A percentile compares a stretch with the other conserved stretches of the same genome.
Conservation (phyloP, 768 basidiomycete genomes). For the Auriscalpium microsporum region DNA sequence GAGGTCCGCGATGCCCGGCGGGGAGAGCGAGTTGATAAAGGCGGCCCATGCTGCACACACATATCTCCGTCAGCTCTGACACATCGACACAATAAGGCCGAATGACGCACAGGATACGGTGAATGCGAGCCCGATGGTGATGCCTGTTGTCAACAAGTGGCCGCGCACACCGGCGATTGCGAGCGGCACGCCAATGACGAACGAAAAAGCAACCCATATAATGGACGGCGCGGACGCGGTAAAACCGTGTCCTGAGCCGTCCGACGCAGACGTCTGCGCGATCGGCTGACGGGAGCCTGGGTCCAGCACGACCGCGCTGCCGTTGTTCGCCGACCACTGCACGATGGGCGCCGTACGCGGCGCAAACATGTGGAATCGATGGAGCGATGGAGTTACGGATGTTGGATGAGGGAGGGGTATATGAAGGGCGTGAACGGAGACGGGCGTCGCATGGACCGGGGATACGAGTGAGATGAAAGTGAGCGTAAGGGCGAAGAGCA, state of each 20-base stretch:
- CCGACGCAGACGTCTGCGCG: slow-evolving; percentile 47
- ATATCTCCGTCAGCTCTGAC: slow-evolving; percentile 10
- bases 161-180: slow-evolving; percentile 48
- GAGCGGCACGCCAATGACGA: slow-evolving; percentile 45
- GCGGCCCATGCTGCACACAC: slow-evolving; percentile 48
- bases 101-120: slow-evolving; percentile 28
- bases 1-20: slow-evolving; percentile 42
- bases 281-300: slow-evolving; percentile 34
- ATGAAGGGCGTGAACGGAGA: no score
- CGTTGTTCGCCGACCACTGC: slow-evolving; percentile 13
- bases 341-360: neutral
- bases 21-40: slow-evolving; percentile 45
- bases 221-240: slow-evolving; percentile 33
- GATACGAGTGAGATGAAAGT: no score
- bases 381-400: no score
- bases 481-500: neutral
- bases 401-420: no score
- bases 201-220: slow-evolving; percentile 50
- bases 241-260: slow-evolving; percentile 48
- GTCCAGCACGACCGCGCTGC: slow-evolving; percentile 37
- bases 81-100: slow-evolving; percentile 21
- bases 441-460: no score
- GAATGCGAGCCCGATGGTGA: slow-evolving; percentile 42
- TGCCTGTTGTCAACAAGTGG: slow-evolving; percentile 47
- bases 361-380: no score